Percentiles rank a stretch among this genome's conserved stretches.
Conservation (phyloP, 129 eudicot genomes). For the Helichrysum umbraculigerum region DNA sequence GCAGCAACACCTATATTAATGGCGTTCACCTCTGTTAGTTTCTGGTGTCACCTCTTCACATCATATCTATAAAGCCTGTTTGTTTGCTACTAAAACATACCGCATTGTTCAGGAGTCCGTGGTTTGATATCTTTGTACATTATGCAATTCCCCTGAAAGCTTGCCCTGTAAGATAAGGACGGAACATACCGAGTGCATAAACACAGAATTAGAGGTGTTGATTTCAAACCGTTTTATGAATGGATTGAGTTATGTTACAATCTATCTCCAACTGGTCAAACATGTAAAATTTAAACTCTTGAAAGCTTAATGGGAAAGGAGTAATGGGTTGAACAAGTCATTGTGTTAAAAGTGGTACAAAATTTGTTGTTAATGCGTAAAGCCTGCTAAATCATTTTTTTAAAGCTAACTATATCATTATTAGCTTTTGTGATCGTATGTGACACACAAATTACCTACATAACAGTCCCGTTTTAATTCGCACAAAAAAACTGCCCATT, state of each 20-base stretch:
- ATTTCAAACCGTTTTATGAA: not conserved
- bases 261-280: not conserved
- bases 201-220: not conserved
- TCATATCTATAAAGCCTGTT: not conserved
- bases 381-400: not conserved
- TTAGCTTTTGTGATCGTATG: not conserved
- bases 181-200: constrained; percentile 11
- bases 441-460: not conserved
- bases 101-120: constrained; percentile 69
- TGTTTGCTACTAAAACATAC: constrained; percentile 37
- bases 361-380: not conserved
- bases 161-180: constrained; percentile 44
- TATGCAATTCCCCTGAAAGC: constrained; percentile 94
- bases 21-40: not conserved
- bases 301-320: not conserved
- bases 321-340: not conserved
- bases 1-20: constrained; percentile 43
- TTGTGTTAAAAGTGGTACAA: not conserved
- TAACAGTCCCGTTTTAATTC: too few species aligned
- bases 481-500: not conserved
- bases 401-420: not conserved
- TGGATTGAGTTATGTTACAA: not conserved
- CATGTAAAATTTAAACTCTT: not conserved
- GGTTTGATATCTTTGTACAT: constrained; percentile 60
- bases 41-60: not conserved